These are phyloP conservation scores for Acacia confusa DNA, from an alignment of 306 rosid genomes.

Conservation along the genomic window DNA sequence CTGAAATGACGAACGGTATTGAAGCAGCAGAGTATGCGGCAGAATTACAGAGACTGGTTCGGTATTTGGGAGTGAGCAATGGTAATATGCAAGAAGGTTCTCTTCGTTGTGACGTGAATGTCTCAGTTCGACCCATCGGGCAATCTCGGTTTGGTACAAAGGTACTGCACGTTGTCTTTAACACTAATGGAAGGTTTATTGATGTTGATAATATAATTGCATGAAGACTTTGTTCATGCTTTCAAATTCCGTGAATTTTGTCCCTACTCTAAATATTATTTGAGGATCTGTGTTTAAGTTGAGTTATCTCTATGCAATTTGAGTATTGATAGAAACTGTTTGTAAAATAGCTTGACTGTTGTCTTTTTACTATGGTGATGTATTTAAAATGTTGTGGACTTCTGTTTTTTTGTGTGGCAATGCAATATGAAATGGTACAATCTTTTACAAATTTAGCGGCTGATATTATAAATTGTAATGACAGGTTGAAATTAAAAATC, in stretches of 20 bases:
- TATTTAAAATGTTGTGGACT: background rate
- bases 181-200: constrained; percentile 11
- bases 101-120: constrained; percentile 91
- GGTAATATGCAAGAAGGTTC: constrained; percentile 99
- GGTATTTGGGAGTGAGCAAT: constrained; percentile 93
- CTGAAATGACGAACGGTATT: constrained; percentile 93
- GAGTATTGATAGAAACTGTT: too few species aligned
- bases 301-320: too few species aligned
- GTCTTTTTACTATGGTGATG: background rate
- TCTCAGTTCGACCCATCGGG: constrained; percentile 86
- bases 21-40: constrained; percentile 98
- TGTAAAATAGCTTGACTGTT: too few species aligned
- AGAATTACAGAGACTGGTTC: constrained; percentile 85
- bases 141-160: constrained; percentile 82
- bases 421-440: constrained; percentile 17
- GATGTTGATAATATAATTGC: constrained; percentile 2
- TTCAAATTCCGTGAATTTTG: background rate
- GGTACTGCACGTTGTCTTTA: constrained; percentile 40
- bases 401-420: constrained; percentile 14
- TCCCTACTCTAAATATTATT: background rate
- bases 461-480: constrained; percentile 37
- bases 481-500: constrained; percentile 94
- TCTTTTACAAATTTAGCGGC: constrained; percentile 6
- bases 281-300: background rate
- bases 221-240: constrained; percentile 11